Conservation (phyloP, 768 basidiomycete species). For the Gyrodon lividus region DNA sequence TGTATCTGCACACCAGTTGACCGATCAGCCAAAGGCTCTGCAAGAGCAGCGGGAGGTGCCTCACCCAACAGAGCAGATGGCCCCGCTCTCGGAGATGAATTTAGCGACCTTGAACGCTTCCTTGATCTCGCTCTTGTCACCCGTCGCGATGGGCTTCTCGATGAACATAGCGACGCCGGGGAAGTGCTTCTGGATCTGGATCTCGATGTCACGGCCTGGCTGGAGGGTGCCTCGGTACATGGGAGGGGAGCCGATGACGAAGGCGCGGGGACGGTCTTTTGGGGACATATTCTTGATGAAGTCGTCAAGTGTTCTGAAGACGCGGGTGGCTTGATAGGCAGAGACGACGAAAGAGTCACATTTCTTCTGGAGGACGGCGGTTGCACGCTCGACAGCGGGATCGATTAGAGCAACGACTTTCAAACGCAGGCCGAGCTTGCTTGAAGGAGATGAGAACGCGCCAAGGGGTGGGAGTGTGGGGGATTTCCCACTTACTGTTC, state of each 20-base stretch:
- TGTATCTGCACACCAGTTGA: conserved; percentile 54
- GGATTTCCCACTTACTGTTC: conserved; percentile 61
- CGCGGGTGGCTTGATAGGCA: conserved; percentile 86
- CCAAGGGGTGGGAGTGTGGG: neutral
- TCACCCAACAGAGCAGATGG: conserved; percentile 88
- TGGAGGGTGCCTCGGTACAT: conserved; percentile 83
- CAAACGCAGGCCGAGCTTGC: conserved; percentile 93
- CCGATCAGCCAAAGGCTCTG: neutral
- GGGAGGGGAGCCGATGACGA: conserved; percentile 91
- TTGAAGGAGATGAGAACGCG: conserved; percentile 29
- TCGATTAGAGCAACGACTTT: conserved; percentile 96
- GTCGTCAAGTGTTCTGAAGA: conserved; percentile 83
- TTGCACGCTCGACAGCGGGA: conserved; percentile 80
- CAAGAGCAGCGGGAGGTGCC: conserved; percentile 19
- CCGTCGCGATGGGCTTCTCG: conserved; percentile 91
- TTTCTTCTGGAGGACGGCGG: conserved; percentile 81
- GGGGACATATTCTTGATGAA: conserved; percentile 70
- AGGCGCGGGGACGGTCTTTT: conserved; percentile 69
- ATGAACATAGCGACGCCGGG: conserved; percentile 88
- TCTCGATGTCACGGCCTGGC: conserved; percentile 80
- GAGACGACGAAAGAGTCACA: conserved; percentile 90
- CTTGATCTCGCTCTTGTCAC: conserved; percentile 62
- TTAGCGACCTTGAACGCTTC: conserved; percentile 73
- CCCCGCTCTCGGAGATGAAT: conserved; percentile 63
- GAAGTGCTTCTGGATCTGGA: conserved; percentile 84